phyloP scores from a whole-genome alignment of 2,329 filamentous ascomycete species.

The Colletotrichum orbiculare region DNA sequence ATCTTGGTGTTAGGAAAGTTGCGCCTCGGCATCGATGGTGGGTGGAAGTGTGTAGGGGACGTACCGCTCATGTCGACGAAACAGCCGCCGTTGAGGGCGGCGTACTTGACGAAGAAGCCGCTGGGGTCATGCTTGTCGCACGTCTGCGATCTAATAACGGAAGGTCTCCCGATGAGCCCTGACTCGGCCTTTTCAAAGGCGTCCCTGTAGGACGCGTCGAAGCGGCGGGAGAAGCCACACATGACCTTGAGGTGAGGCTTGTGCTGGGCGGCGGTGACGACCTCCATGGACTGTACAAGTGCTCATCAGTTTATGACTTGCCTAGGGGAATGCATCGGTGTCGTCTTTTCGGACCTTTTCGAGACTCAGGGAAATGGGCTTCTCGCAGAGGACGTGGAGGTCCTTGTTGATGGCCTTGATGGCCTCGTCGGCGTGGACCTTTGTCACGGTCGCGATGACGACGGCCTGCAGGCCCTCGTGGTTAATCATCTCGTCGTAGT shows the following conservation, averaged over 20 bases:
- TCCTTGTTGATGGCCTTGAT: conserved; percentile 65
- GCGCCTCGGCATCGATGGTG: too few relatives aligned
- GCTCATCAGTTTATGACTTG: too few relatives aligned
- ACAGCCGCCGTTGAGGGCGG: conserved; percentile 73
- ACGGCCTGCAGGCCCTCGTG: conserved; percentile 53
- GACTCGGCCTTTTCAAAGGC: conserved; percentile 62
- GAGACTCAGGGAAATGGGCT: conserved; percentile 67
- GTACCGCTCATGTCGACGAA: conserved; percentile 66
- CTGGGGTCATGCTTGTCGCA: conserved; percentile 74
- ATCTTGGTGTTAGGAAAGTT: too few relatives aligned
- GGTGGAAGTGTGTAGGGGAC: background rate
- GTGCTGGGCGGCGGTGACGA: conserved; percentile 65
- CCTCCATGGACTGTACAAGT: conserved; percentile 55
- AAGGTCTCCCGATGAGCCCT: conserved; percentile 68
- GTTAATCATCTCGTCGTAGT: conserved; percentile 59
- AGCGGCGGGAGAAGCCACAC: conserved; percentile 55
- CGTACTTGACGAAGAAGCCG: conserved; percentile 76
- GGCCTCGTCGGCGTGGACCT: conserved; percentile 67
- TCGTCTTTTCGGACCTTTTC: conserved; percentile 59
- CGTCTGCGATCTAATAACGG: conserved; percentile 72
- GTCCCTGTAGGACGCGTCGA: conserved; percentile 73
- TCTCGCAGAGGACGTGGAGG: conserved; percentile 69
- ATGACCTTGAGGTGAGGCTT: conserved; percentile 73
- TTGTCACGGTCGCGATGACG: conserved; percentile 55
- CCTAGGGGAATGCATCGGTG: too few relatives aligned